A percentile compares a stretch with the other conserved stretches of the same genome.
These are phyloP conservation scores for Paramecium biaurelia DNA, from an alignment of 73 alveolate species.

Conservation along the genomic window DNA sequence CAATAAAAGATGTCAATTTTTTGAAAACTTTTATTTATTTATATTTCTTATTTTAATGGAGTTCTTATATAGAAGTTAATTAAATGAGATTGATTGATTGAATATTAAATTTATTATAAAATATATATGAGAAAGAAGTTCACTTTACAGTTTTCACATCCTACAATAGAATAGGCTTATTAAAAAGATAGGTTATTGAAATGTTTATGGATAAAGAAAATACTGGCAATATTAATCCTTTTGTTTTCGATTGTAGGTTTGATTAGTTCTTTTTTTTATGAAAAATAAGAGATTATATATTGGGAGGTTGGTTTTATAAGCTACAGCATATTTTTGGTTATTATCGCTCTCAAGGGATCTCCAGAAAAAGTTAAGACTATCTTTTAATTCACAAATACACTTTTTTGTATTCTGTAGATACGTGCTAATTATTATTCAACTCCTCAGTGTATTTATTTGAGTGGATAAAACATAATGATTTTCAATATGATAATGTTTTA, in stretches of 20 bases:
- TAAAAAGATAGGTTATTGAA: slow-evolving; percentile 1
- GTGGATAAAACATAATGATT: background rate
- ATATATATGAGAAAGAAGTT: background rate
- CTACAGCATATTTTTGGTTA: background rate
- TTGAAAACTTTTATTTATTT: background rate
- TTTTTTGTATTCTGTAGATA: background rate
- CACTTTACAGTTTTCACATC: background rate
- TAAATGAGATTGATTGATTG: background rate
- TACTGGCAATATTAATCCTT: background rate
- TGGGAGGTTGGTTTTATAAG: background rate
- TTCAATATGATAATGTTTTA: background rate
- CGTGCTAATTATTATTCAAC: background rate
- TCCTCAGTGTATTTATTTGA: background rate
- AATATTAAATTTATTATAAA: background rate
- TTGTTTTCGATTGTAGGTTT: background rate
- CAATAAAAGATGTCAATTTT: background rate
- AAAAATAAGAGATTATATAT: background rate
- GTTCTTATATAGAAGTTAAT: background rate
- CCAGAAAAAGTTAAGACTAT: background rate
- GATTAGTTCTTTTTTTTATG: background rate
- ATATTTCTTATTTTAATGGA: background rate
- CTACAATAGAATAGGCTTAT: background rate
- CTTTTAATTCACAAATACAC: background rate
- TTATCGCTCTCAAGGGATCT: background rate
- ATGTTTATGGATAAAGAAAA: background rate